A percentile compares a stretch with the other conserved stretches of the same genome.
These are phyloP conservation scores for Sordaria brevicollis DNA, from an alignment of 495 filamentous ascomycete genomes.

Conservation along the genomic window DNA sequence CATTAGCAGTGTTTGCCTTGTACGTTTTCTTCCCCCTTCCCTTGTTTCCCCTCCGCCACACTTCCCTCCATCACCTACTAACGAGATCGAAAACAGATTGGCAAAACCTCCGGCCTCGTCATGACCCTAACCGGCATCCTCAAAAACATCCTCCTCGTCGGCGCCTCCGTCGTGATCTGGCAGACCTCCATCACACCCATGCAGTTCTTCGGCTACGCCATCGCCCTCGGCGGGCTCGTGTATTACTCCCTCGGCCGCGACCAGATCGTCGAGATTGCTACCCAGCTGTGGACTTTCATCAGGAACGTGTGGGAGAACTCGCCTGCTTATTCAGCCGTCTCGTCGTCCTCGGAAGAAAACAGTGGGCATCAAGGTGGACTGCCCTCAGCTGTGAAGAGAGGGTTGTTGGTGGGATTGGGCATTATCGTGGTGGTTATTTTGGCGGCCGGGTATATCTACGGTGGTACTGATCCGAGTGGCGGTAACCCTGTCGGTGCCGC, in stretches of 20 bases:
- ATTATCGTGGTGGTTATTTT: constrained; percentile 50
- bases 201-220: constrained; percentile 55
- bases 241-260: constrained; percentile 60
- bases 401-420: constrained; percentile 47
- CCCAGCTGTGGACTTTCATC: constrained; percentile 49
- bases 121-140: constrained; percentile 67
- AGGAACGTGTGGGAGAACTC: constrained; percentile 35
- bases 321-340: not conserved
- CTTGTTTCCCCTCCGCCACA: not conserved
- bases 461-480: not conserved
- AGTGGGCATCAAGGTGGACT: constrained; percentile 9
- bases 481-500: not conserved
- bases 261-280: constrained; percentile 52
- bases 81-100: constrained; percentile 44
- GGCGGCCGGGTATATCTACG: constrained; percentile 13
- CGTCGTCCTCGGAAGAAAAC: constrained; percentile 26
- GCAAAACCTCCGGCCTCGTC: constrained; percentile 66
- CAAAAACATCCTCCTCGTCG: constrained; percentile 65
- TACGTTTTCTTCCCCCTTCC: constrained; percentile 23
- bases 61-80: not conserved
- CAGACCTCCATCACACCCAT: constrained; percentile 46
- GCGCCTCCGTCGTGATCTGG: constrained; percentile 55
- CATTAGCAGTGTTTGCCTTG: constrained; percentile 64
- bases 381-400: constrained; percentile 55
- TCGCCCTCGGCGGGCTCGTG: constrained; percentile 52